These are phyloP conservation scores for Saccharata proteae DNA, from an alignment of 2,329 filamentous ascomycete species.

Conservation along the genomic window DNA sequence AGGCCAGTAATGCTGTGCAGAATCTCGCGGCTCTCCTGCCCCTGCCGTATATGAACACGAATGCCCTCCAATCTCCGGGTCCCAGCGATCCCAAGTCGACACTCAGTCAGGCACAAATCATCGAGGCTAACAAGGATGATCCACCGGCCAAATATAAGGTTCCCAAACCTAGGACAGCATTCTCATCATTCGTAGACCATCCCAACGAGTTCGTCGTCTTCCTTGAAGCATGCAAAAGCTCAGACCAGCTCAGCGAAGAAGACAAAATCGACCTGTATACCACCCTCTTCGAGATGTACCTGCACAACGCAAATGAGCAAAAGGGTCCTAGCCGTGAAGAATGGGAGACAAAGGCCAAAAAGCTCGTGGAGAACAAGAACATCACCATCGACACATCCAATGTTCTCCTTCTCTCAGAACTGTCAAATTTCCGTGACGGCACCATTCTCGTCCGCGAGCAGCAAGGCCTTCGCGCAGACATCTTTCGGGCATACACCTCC, in stretches of 20 bases:
- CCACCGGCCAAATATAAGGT: constrained; percentile 54
- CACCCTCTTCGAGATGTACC: constrained; percentile 95
- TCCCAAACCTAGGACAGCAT: constrained; percentile 76
- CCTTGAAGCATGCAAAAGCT: constrained; percentile 72
- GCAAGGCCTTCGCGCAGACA: constrained; percentile 82
- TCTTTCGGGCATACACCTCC: constrained; percentile 90
- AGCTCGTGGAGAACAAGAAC: constrained; percentile 68
- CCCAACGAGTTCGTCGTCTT: constrained; percentile 85
- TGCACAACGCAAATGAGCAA: constrained; percentile 72
- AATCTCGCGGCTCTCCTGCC: constrained; percentile 76
- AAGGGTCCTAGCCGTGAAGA: constrained; percentile 58
- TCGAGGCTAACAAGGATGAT: constrained; percentile 41
- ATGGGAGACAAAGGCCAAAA: constrained; percentile 87
- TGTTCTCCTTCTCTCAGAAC: constrained; percentile 79
- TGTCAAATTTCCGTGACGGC: constrained; percentile 81
- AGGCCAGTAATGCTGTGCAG: constrained; percentile 56
- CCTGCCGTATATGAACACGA: constrained; percentile 69
- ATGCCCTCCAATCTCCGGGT: constrained; percentile 42
- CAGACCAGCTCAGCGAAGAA: constrained; percentile 55
- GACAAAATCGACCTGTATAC: constrained; percentile 84
- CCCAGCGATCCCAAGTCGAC: constrained; percentile 41
- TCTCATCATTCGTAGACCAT: constrained; percentile 94
- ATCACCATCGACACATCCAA: constrained; percentile 87
- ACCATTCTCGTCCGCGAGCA: constrained; percentile 90
- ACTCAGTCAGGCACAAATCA: constrained; percentile 40